phyloP scores from a whole-genome alignment of 257 asterid genomes.

The Sherardia arvensis region DNA sequence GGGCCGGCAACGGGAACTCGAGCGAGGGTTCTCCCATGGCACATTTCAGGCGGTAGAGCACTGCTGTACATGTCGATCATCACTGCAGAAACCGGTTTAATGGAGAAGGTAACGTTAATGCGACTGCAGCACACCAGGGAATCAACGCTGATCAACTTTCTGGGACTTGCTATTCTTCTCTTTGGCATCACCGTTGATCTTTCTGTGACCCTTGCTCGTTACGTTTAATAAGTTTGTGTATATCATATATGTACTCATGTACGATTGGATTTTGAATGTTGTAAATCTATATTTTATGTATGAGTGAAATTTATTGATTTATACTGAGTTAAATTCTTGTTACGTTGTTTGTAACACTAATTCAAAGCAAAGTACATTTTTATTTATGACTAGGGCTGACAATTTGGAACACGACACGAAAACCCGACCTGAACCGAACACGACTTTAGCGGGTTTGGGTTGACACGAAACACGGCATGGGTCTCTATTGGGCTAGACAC shows the following conservation, averaged over 20 bases:
- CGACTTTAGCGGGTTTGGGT: no score
- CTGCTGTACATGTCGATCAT: constrained; percentile 59
- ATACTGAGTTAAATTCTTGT: no score
- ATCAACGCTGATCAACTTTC: constrained; percentile 42
- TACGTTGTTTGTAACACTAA: no score
- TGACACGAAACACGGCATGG: no score
- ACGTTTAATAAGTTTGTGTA: not conserved
- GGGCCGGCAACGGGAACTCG: constrained; percentile 27
- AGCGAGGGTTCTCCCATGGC: constrained; percentile 39
- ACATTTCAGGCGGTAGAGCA: constrained; percentile 43
- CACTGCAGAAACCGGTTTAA: constrained; percentile 60
- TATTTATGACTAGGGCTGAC: no score
- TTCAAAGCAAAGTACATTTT: no score
- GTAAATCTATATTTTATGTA: not conserved
- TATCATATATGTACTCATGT: not conserved
- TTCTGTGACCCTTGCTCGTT: constrained; percentile 49
- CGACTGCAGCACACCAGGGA: constrained; percentile 27
- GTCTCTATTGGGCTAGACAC: no score
- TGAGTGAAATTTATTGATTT: not conserved
- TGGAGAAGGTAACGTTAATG: constrained; percentile 46
- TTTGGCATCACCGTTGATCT: constrained; percentile 61
- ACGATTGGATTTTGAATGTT: not conserved
- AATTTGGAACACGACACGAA: no score
- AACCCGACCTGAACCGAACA: no score
- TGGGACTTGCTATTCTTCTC: constrained; percentile 50